Conservation (phyloP, 2,329 filamentous ascomycete species). For the Mycocentrospora acerina region DNA sequence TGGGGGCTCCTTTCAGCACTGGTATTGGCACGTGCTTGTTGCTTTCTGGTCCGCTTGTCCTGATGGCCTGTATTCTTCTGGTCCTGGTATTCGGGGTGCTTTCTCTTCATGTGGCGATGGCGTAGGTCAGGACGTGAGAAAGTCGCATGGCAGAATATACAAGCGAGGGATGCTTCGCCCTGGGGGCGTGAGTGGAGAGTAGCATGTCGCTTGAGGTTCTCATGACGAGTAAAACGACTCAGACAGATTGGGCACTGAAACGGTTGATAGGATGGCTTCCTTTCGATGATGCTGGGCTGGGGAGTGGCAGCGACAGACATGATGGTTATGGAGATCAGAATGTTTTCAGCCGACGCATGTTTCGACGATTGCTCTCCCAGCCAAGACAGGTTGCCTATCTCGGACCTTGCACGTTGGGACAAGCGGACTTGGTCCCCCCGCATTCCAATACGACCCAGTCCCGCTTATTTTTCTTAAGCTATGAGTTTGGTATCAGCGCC, state of each 20-base stretch:
- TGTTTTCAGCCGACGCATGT: too few species aligned
- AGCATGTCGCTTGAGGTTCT: conserved; percentile 24
- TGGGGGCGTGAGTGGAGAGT: conserved; percentile 15
- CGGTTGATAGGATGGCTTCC: conserved; percentile 14
- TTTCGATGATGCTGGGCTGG: too few species aligned
- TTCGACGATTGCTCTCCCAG: too few species aligned
- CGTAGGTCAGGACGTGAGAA: conserved; percentile 23
- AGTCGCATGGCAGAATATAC: conserved; percentile 17
- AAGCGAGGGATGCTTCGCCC: conserved; percentile 11
- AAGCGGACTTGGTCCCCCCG: background rate
- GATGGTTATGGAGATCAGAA: too few species aligned
- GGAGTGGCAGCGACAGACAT: conserved; percentile 5
- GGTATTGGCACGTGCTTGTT: too few species aligned
- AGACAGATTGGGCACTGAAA: conserved; percentile 20
- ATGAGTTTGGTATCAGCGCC: background rate
- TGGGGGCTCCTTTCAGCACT: too few species aligned
- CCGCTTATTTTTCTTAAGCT: conserved; percentile 7
- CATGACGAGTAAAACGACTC: conserved; percentile 23
- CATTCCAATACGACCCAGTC: conserved; percentile 6
- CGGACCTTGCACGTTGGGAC: too few species aligned
- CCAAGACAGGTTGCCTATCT: too few species aligned
- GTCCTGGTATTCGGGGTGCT: conserved; percentile 14
- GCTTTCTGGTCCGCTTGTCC: background rate
- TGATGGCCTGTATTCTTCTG: too few species aligned
- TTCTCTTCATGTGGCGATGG: conserved; percentile 20